Conservation (phyloP, 2,329 filamentous ascomycete genomes). For the Byssothecium circinans region DNA sequence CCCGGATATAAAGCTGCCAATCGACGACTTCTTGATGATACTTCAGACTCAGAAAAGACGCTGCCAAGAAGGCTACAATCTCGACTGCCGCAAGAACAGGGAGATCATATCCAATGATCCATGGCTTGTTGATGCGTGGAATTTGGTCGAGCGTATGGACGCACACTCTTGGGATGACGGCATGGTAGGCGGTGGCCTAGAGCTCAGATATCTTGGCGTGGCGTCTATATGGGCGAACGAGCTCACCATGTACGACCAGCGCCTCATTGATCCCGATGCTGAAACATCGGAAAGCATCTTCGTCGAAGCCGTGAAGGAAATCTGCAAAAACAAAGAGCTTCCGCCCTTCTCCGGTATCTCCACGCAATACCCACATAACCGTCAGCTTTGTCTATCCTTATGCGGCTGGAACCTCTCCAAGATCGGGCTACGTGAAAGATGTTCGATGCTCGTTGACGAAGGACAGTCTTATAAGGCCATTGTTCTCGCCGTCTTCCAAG, state of each 20-base stretch:
- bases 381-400: conserved; percentile 74
- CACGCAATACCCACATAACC: conserved; percentile 68
- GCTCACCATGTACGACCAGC: conserved; percentile 56
- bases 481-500: conserved; percentile 73
- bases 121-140: conserved; percentile 79
- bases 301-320: conserved; percentile 57
- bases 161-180: conserved; percentile 65
- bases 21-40: conserved; percentile 39
- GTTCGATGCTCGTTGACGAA: conserved; percentile 53
- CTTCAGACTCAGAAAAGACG: conserved; percentile 52
- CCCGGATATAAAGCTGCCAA: conserved; percentile 34
- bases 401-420: conserved; percentile 69
- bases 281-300: conserved; percentile 60
- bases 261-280: conserved; percentile 40
- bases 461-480: conserved; percentile 73
- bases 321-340: conserved; percentile 65
- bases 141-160: conserved; percentile 69
- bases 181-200: conserved; percentile 69
- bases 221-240: conserved; percentile 71
- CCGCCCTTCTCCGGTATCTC: conserved; percentile 64
- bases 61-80: conserved; percentile 58
- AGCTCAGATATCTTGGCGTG: conserved; percentile 76
- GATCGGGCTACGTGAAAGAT: conserved; percentile 53
- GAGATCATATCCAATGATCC: conserved; percentile 69
- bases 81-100: conserved; percentile 66